Evolutionary conservation across 176 grass and related monocot species (phyloP), one percentile per base, ranked within the genome.

Genomic region (Oryza glaberrima): DNA sequence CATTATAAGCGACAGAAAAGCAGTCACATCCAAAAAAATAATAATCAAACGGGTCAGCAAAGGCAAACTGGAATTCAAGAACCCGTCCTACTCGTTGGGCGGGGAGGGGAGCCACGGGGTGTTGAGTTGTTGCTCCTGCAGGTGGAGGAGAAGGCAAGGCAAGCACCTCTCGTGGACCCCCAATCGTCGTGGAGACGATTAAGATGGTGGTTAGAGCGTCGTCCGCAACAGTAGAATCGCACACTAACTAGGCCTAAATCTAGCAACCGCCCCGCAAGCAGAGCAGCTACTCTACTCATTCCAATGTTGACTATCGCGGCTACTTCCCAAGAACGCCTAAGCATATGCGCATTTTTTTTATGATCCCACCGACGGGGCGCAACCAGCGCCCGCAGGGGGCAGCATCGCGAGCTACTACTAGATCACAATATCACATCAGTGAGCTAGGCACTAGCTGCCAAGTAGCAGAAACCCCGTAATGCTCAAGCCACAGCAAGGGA

Each of bases 151-250:
- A 85, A 63, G 45, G 83, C 67, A 63, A 73, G 70, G 76, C 70
- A 75, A 70, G 67, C 61, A 72, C 84, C 61, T 65, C 26, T 76
- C 54, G 78, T 63, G 78, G 88, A 66, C 9, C 76, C 69, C 66
- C 19, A 58, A 58, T 58, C 16, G 54, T 58, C 16, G 54, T 58
- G 77, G 32, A 56, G 67, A 9, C 70, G 75, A 65, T 69, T 73
- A 86, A 75, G 88, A 75, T 34, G 82, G 92, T 88, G 86, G 94
- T 92, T 94, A 74, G 80, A 40, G 85, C 48, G 90, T 92, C 92
- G 83, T 79, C 69, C 7, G 28, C 80, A 5, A 58, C 83, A 77
- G 77, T 78, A 63, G 43, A 86, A 87, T 38, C 84, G 14, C 80
- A 19, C 80, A 51, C 75, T 70, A 51, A 83, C 75, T 46, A 69